These are phyloP conservation scores for Scleroderma citrinum DNA, from an alignment of 768 basidiomycete species.

Conservation along the genomic window DNA sequence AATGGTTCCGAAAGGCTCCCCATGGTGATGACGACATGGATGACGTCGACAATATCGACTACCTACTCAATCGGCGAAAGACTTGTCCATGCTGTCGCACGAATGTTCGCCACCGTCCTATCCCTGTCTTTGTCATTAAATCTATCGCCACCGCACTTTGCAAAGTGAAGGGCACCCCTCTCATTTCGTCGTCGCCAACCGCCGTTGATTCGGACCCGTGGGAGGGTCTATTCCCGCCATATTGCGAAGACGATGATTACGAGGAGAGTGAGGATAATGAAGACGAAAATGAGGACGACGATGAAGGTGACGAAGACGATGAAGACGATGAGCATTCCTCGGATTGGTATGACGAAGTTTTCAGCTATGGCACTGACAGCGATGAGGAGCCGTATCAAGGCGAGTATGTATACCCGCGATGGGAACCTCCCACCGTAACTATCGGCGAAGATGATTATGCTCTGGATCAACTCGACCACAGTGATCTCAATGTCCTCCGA, in stretches of 20 bases:
- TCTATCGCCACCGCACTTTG: constrained; percentile 45
- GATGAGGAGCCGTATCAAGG: constrained; percentile 35
- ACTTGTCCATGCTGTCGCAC: constrained; percentile 71
- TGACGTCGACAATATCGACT: constrained; percentile 35
- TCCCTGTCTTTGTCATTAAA: constrained; percentile 66
- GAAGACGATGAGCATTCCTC: constrained; percentile 9
- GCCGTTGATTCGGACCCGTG: constrained; percentile 53
- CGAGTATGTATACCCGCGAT: constrained; percentile 40
- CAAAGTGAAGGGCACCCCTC: constrained; percentile 33
- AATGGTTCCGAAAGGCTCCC: constrained; percentile 73
- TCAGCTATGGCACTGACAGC: constrained; percentile 30
- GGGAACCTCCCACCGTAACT: constrained; percentile 50
- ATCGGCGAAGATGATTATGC: constrained; percentile 32
- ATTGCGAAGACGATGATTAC: constrained; percentile 31
- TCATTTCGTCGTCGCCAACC: constrained; percentile 13
- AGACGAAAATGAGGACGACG: constrained; percentile 23
- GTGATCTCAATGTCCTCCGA: constrained; percentile 41
- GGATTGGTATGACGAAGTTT: constrained; percentile 27
- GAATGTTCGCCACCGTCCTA: constrained; percentile 49
- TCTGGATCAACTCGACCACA: constrained; percentile 29
- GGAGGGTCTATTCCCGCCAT: constrained; percentile 59
- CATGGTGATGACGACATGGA: constrained; percentile 39
- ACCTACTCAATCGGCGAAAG: constrained; percentile 55
- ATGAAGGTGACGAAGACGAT: constrained; percentile 11
- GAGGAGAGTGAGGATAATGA: constrained; percentile 21